Evolutionary conservation across 495 filamentous ascomycete species (phyloP).

Genomic region (Aspergillus biplanus): DNA sequence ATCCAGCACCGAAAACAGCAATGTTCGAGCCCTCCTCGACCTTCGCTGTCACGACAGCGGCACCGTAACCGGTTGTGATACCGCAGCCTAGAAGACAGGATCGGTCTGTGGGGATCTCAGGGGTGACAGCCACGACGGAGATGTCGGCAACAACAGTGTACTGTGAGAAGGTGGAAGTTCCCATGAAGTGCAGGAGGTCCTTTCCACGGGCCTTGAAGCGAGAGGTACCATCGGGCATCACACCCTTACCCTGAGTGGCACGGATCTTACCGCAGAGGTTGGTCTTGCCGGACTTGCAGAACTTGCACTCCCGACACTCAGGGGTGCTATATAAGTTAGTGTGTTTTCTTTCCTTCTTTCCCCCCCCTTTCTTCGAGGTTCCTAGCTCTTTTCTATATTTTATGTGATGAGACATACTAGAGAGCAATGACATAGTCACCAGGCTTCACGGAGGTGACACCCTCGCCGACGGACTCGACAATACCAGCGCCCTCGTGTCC

Average conservation of each 20-base stretch:
- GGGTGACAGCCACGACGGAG: constrained; percentile 91
- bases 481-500: constrained; percentile 97
- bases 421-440: constrained; percentile 85
- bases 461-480: constrained; percentile 96
- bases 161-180: constrained; percentile 96
- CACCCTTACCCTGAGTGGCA: constrained; percentile 90
- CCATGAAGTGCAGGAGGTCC: constrained; percentile 98
- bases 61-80: constrained; percentile 98
- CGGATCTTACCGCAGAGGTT: constrained; percentile 99
- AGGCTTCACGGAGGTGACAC: constrained; percentile 89
- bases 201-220: constrained; percentile 94
- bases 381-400: no score
- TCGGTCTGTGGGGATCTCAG: constrained; percentile 91
- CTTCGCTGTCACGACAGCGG: constrained; percentile 87
- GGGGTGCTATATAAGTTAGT: constrained; percentile 68
- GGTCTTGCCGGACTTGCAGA: constrained; percentile 99
- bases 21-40: constrained; percentile 87
- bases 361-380: neutral
- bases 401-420: constrained; percentile 61
- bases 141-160: constrained; percentile 99
- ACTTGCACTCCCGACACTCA: constrained; percentile 97
- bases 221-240: constrained; percentile 97
- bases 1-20: constrained; percentile 95
- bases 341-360: neutral
- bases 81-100: constrained; percentile 96